phyloP scores from a whole-genome alignment of 345 rosid species.

The Cochlearia excelsa region DNA sequence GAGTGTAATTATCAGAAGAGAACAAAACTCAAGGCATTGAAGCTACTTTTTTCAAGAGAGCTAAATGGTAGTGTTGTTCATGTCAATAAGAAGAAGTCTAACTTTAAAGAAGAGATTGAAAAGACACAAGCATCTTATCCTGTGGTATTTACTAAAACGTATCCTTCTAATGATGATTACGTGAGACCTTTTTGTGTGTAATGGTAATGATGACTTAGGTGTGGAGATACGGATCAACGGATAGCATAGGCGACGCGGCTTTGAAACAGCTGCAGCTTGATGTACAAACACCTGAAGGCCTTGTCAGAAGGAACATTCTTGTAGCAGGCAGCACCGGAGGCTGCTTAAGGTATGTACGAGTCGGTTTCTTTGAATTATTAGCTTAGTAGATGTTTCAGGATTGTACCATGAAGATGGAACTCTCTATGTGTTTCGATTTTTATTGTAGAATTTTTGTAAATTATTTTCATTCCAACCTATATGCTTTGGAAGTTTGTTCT shows the following conservation, averaged over 20 bases:
- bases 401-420: conserved; percentile 1
- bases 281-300: conserved; percentile 54
- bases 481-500: conserved; percentile 47
- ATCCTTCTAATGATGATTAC: not conserved
- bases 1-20: conserved; percentile 32
- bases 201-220: conserved; percentile 26
- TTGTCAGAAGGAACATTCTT: conserved; percentile 40
- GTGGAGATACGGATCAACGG: conserved; percentile 53
- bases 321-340: conserved; percentile 56
- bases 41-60: conserved; percentile 65
- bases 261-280: conserved; percentile 44
- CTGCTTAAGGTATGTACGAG: conserved; percentile 51
- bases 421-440: not conserved
- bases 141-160: conserved; percentile 39
- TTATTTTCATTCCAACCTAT: conserved; percentile 34
- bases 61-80: conserved; percentile 48
- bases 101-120: conserved; percentile 61
- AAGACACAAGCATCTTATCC: conserved; percentile 64
- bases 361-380: conserved; percentile 1
- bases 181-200: conserved; percentile 6
- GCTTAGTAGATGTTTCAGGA: conserved; percentile 14
- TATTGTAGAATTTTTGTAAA: not conserved
- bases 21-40: conserved; percentile 34
- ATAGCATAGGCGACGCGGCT: conserved; percentile 43
- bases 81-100: conserved; percentile 39